Evolutionary conservation across 2,329 filamentous ascomycete genomes (phyloP).

Genomic region (Aspergillus latus): DNA sequence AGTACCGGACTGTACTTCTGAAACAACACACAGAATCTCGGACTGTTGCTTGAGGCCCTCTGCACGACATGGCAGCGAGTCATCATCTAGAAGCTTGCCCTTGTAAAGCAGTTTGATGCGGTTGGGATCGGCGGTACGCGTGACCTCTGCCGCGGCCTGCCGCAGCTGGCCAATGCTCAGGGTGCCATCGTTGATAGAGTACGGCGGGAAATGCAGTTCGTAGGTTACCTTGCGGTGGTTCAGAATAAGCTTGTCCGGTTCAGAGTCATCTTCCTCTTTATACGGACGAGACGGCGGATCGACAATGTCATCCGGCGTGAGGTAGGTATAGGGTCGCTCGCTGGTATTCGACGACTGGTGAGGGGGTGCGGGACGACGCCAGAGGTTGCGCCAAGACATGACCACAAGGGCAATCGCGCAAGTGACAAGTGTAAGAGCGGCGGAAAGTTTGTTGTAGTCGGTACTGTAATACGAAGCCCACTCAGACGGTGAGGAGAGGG

Average conservation of each 20-base stretch:
- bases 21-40: slow-evolving; percentile 48
- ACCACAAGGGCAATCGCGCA: slow-evolving; percentile 31
- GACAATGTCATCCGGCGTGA: slow-evolving; percentile 38
- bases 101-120: slow-evolving; percentile 50
- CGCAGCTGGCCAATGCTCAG: slow-evolving; percentile 45
- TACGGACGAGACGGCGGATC: slow-evolving; percentile 23
- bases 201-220: slow-evolving; percentile 47
- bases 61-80: slow-evolving; percentile 39
- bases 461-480: slow-evolving; percentile 18
- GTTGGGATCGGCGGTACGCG: slow-evolving; percentile 36
- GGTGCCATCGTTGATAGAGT: slow-evolving; percentile 48
- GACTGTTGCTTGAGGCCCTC: slow-evolving; percentile 51
- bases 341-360: slow-evolving; percentile 22
- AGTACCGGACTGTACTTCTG: slow-evolving; percentile 35
- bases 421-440: slow-evolving; percentile 29
- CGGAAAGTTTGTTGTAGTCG: slow-evolving; percentile 24
- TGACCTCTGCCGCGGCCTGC: slow-evolving; percentile 39
- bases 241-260: slow-evolving; percentile 46
- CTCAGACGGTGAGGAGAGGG: slow-evolving; percentile 24
- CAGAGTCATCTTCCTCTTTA: slow-evolving; percentile 28
- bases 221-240: slow-evolving; percentile 45
- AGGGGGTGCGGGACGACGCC: slow-evolving; percentile 33
- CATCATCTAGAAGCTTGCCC: slow-evolving; percentile 45
- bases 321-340: slow-evolving; percentile 38
- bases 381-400: slow-evolving; percentile 40